Evolutionary conservation across 768 basidiomycete species (phyloP), one percentile per base, ranked within the genome.

Genomic region (Daedalea quercina): DNA sequence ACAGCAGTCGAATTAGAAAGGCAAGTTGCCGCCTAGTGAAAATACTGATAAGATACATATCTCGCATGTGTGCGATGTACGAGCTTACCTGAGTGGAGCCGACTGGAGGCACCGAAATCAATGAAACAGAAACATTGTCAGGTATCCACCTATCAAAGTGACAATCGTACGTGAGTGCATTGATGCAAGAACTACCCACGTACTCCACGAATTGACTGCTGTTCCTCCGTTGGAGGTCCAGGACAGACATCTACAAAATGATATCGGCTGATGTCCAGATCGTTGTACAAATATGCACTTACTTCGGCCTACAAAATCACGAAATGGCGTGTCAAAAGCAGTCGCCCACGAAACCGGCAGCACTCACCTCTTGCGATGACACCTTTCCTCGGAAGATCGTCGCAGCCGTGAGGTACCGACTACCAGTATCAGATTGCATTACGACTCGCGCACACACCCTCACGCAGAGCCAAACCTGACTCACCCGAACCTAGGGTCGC

Each of bases 371-470:
- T 64, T 82, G 77, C 19, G 87, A 90, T 35, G 87, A 76, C 31
- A 94, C 75, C 41, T 84, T 79, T 28, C 91, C 93, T 53, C 93
- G 81, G 80, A 90, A 94, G 54, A 92, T 91, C 4, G 84, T 85
- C 2, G 90, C 89, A 9, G 88, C 87, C 0, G 93, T 94, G 37
- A 95, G 72, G 68, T 90, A 94, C 41, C 87, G 87, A 24, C 90
- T 90, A 56, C 3, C 8, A 15, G 22, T 34, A 40, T 12, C 22
- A 11, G 6, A n/a, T 3, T 9, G n/a, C n/a, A 23, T 55, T 22
- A 28, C 22, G n/a, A 40, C 24, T 8, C n/a, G 26, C 35, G 34
- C n/a, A 19, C 34, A 49, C 34, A 11, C 13, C 45, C 28, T 49
- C 19, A 41, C 47, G 24, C 40, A n/a, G 22, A 37, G 12, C 26